Base-by-base conservation (phyloP, 192 early-diverging fungal genomes). In the Umbelopsis sp. region DNA sequence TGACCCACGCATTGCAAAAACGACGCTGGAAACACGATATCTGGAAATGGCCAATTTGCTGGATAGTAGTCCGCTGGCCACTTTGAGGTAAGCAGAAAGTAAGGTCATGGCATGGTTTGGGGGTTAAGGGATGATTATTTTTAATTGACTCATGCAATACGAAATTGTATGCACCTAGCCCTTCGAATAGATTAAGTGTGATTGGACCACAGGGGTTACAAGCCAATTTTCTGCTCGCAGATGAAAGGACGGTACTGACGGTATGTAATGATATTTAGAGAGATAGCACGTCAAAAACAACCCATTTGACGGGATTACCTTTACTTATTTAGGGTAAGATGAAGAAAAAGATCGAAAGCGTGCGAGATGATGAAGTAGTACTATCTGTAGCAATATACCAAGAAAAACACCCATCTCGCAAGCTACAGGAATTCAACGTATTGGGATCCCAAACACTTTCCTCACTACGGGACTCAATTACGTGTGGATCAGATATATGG, bases 381-480 rank as follows among this genome's bases (percentile, higher is more conserved):
- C 79, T 90, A 16, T 84, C 84, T 25, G 86, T 90, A 16, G 84
- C 86, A 56, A 80, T 92, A n/a, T 90, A 86, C 79, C 85, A 87
- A 75, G 80, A 86, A 4, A 74, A 83, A 9, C 81, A 76, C 24
- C 83, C 88, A 0, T 75, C 80, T 3, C 70, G 76, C 29, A 83
- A 81, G 68, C 79, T 85, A 81, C 87, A 91, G 56, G 90, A 88
- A 81, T 87, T 85, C 65, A 68, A 83, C 22, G 86, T 93, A 8
- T 82, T 92, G 21, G 92, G 92, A 16, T 87, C 83, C 34, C 91
- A 93, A 72, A 81, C 81, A 11, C 78, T 95, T 22, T 81, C 90
- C 0, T 87, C 77, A 2, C 66, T 95, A 34, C 85, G 91, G 14
- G 92, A 93, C 76, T 82, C 86, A 17, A 88, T 95, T 62, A 85